Base-by-base conservation (phyloP, 1,284 basidiomycete species). In the Malassezia arunalokei region DNA sequence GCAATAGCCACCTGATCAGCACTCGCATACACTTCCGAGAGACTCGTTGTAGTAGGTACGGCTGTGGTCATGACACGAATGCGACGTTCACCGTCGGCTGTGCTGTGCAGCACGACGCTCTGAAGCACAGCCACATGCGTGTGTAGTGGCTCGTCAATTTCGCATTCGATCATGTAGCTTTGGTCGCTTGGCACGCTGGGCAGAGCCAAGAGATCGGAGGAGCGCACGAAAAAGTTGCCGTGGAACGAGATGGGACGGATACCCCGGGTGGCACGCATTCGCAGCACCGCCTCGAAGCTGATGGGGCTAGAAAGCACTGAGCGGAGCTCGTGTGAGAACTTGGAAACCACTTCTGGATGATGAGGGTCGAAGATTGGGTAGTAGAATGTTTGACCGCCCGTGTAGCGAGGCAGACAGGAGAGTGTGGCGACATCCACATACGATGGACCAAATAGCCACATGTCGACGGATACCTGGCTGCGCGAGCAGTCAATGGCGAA, bases 401-500 rank as follows among this genome's bases (percentile, higher is more conserved):
- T 98, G 76, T 99, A 98, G 68, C 92, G 86, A 11, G 94, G 94
- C 30, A 99, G 79, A 68, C 83, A 92, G 8, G 86, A 83, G 32
- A 94, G 79, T 54, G 85, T 91, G 1, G 94, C 89, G 37, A 98
- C 87, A 75, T 99, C 94, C 61, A 92, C 91, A 74, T 98, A 99
- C 27, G 80, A 79, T 12, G 87, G 80, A 56, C 86, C 86, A 77
- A 95, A 96, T 49, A 98, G 79, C 83, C 95, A 98, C 92, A 99
- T 96, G 75, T 98, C 92, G 50, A 99, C 91, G 0, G 91, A 91
- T 35, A 99, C 86, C 75, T 98, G 94, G 8, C 86, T 84, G 62
- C 92, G 83, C 7, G 92, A 96, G 75, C 92, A 98, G 66, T 98
- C 92, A 72, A 98, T 98, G 15, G 94, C 89, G 65, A 98, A 96